A percentile compares a stretch with the other conserved stretches of the same genome.
Evolutionary conservation across 1,284 basidiomycete genomes (phyloP).

Genomic region (Coniferiporia weirii): DNA sequence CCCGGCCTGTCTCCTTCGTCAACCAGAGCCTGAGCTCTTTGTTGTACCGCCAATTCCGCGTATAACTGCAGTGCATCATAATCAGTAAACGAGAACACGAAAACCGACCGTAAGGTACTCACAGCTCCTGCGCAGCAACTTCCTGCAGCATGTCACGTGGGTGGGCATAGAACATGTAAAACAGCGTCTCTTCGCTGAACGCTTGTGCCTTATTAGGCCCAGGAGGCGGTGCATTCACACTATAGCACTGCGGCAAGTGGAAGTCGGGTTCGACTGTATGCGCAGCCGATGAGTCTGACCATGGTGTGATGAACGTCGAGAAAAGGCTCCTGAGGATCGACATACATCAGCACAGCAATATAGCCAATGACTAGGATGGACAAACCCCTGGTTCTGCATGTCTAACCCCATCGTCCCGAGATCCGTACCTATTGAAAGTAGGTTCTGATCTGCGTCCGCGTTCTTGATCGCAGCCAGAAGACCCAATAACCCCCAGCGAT

Average conservation of each 20-base stretch:
- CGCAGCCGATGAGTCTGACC: conserved; percentile 85
- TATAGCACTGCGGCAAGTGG: conserved; percentile 90
- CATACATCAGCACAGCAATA: neutral
- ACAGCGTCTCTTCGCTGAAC: conserved; percentile 96
- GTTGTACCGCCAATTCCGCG: conserved; percentile 97
- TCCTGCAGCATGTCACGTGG: conserved; percentile 93
- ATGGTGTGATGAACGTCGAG: conserved; percentile 94
- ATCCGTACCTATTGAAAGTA: conserved; percentile 89
- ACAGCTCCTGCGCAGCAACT: conserved; percentile 94
- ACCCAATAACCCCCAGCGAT: conserved; percentile 91
- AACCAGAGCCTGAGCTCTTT: conserved; percentile 94
- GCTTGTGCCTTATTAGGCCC: conserved; percentile 83
- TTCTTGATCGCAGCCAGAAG: conserved; percentile 90
- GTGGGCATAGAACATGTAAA: conserved; percentile 98
- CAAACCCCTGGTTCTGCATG: conserved; percentile 79
- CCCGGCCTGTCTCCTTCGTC: conserved; percentile 80
- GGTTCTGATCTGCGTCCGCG: conserved; percentile 80
- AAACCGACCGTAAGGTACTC: conserved; percentile 31
- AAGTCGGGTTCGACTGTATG: conserved; percentile 87
- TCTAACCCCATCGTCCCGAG: conserved; percentile 91
- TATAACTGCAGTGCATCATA: conserved; percentile 55
- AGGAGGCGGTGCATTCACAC: conserved; percentile 86
- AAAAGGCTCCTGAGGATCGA: conserved; percentile 67
- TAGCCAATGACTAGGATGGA: conserved; percentile 24
- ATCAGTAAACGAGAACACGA: conserved; percentile 3